phyloP scores from a whole-genome alignment of 2,329 filamentous ascomycete genomes.

The Penicillium sp. region DNA sequence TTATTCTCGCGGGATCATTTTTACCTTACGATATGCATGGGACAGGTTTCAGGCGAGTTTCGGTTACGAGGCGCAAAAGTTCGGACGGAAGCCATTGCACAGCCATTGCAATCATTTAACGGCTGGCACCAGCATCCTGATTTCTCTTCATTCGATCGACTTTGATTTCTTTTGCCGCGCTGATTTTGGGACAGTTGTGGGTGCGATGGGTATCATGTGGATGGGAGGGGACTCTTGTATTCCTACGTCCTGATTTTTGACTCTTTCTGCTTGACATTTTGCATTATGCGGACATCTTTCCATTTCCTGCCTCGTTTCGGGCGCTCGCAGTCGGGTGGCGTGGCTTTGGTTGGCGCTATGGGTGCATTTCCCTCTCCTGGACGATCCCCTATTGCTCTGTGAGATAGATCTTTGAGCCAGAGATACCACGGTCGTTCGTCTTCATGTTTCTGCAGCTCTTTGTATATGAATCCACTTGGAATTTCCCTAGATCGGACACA shows the following conservation, averaged over 20 bases:
- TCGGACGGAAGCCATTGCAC: slow-evolving; percentile 21
- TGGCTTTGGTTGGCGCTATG: slow-evolving; percentile 35
- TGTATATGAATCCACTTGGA: slow-evolving; percentile 18
- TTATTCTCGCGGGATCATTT: slow-evolving; percentile 30
- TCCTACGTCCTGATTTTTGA: slow-evolving; percentile 21
- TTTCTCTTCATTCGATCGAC: slow-evolving; percentile 15
- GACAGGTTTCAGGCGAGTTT: slow-evolving; percentile 38
- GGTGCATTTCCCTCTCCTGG: slow-evolving; percentile 28
- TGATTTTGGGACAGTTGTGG: slow-evolving; percentile 19
- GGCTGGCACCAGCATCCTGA: background rate
- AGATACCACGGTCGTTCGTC: slow-evolving; percentile 36
- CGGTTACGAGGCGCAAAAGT: slow-evolving; percentile 37
- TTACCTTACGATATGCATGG: slow-evolving; percentile 41
- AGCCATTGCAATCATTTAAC: slow-evolving; percentile 11
- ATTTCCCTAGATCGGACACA: background rate
- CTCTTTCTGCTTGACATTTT: slow-evolving; percentile 6
- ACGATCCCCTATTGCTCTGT: slow-evolving; percentile 28
- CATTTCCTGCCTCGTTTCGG: slow-evolving; percentile 13
- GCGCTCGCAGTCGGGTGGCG: slow-evolving; percentile 30
- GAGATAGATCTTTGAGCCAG: slow-evolving; percentile 39
- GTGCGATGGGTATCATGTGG: slow-evolving; percentile 22
- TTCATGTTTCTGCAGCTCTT: slow-evolving; percentile 2
- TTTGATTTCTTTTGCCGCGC: slow-evolving; percentile 15
- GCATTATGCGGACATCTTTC: slow-evolving; percentile 5
- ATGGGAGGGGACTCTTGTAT: slow-evolving; percentile 23